Evolutionary conservation across 2,329 filamentous ascomycete genomes (phyloP), one percentile per base, ranked within the genome.

Genomic region (Neonectria coccinea): DNA sequence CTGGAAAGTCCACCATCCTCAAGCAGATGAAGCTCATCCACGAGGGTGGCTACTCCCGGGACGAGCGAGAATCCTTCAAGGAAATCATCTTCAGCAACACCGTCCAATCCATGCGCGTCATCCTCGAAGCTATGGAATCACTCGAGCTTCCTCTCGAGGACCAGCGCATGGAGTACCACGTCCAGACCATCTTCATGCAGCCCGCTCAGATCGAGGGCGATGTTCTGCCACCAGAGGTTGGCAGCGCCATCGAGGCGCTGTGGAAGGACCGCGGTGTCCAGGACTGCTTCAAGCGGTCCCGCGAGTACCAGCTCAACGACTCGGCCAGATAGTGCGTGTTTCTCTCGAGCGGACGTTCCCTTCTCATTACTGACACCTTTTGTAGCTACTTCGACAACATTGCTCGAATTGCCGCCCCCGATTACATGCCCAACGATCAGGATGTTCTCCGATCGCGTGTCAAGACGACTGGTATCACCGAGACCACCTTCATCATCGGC

Each of bases 21-120:
- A 98, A 98, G 85, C 95, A 98, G 85, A 98, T 99, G 96, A 99
- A 98, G 87, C 92, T 99, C 77, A 99, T 99, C 77, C 93, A 99
- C 81, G 96, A 99, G 86, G 96, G 96, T 70, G 95, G 96, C 74
- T 99, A 98, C 85, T 98, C 96, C 67, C 92, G 95, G 80, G 96
- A 98, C 72, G 88, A 91, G 79, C 85, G 88, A 67, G 88, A 90
- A 78, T 89, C 87, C 6, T 90, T 90, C 84, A 90, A 90, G 79
- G 88, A 90, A 74, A 90, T 90, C 75, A 90, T 91, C 76, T 90
- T 89, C 81, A 89, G 86, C 81, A 91, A 91, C 79, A 90, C 88
- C 1, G 88, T 90, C 16, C 88, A 90, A 77, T 90, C 88, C 41
- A 90, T 90, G 88, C 87, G 88, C 70, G 88, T 90, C 73, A 90